Evolutionary conservation across 2,329 filamentous ascomycete genomes (phyloP).

Genomic region (Pyrenochaeta sp.): DNA sequence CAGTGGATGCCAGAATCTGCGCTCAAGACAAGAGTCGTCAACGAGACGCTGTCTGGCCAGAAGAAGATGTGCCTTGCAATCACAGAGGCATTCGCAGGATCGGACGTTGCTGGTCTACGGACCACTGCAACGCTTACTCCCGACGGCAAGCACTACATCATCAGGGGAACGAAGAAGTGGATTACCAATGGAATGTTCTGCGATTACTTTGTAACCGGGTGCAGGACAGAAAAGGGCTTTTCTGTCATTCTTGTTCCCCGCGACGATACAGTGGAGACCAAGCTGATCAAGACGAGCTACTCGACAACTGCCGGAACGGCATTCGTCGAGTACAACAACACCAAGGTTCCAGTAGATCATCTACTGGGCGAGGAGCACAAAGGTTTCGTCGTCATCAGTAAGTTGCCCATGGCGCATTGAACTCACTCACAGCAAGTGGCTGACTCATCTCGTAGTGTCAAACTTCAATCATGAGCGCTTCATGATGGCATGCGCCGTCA

Average conservation of each 20-base stretch:
- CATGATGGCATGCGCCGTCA: slow-evolving; percentile 73
- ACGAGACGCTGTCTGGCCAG: slow-evolving; percentile 78
- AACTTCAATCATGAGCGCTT: slow-evolving; percentile 92
- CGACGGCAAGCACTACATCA: slow-evolving; percentile 63
- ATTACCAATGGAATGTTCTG: slow-evolving; percentile 82
- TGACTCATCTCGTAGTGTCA: slow-evolving; percentile 56
- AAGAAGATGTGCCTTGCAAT: slow-evolving; percentile 92
- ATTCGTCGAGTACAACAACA: slow-evolving; percentile 84
- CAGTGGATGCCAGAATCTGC: slow-evolving; percentile 76
- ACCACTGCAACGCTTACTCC: slow-evolving; percentile 69
- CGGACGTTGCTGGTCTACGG: slow-evolving; percentile 79
- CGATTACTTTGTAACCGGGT: slow-evolving; percentile 85
- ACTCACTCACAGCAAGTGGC: background rate
- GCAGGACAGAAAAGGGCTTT: slow-evolving; percentile 80
- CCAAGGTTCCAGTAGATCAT: slow-evolving; percentile 82
- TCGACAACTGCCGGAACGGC: slow-evolving; percentile 80
- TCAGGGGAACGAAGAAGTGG: slow-evolving; percentile 82
- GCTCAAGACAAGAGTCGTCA: slow-evolving; percentile 72
- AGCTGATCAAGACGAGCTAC: slow-evolving; percentile 82
- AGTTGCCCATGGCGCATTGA: slow-evolving; percentile 7
- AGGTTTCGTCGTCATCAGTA: slow-evolving; percentile 79
- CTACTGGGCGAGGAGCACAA: slow-evolving; percentile 84
- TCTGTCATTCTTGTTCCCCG: slow-evolving; percentile 79
- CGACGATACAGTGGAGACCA: slow-evolving; percentile 78
- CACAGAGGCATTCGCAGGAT: slow-evolving; percentile 87